Evolutionary conservation across 768 basidiomycete species (phyloP).

Genomic region (Lentinula detonsa): DNA sequence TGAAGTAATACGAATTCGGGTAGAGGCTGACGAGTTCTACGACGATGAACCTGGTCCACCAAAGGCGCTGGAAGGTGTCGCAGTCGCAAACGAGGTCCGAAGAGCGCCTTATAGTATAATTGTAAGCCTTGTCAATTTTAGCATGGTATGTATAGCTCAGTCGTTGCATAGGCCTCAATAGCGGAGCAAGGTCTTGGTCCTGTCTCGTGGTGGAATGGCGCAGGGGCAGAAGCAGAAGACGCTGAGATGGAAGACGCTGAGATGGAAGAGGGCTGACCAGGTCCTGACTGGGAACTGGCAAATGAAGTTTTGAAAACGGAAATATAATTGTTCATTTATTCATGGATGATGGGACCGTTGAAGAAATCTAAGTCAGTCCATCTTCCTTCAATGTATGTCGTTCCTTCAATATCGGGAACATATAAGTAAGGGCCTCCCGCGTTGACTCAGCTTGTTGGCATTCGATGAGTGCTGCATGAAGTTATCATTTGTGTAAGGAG

Average conservation of each 20-base stretch:
- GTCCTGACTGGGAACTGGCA: not conserved
- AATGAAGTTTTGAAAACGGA: not conserved
- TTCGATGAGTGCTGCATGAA: too few relatives aligned
- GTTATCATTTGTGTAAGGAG: too few relatives aligned
- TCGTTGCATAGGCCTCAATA: conserved; percentile 58
- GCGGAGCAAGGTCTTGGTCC: conserved; percentile 80
- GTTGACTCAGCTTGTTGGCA: too few relatives aligned
- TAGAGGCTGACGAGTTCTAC: conserved; percentile 78
- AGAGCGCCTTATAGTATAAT: conserved; percentile 65
- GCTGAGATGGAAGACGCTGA: not conserved
- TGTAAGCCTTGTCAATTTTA: conserved; percentile 32
- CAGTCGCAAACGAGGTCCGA: conserved; percentile 40
- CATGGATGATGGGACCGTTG: too few relatives aligned
- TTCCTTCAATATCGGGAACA: too few relatives aligned
- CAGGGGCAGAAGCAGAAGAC: conserved; percentile 31
- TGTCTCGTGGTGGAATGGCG: conserved; percentile 66
- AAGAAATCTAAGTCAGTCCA: too few relatives aligned
- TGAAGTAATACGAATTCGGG: conserved; percentile 70
- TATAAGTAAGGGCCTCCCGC: too few relatives aligned
- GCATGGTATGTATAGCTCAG: not conserved
- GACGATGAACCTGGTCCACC: conserved; percentile 86
- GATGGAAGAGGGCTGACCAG: conserved; percentile 36
- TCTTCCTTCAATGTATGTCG: too few relatives aligned
- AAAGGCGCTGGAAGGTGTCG: conserved; percentile 65
- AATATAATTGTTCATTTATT: too few relatives aligned